Conservation (phyloP, 2,329 filamentous ascomycete species). For the Aspergillus persii region DNA sequence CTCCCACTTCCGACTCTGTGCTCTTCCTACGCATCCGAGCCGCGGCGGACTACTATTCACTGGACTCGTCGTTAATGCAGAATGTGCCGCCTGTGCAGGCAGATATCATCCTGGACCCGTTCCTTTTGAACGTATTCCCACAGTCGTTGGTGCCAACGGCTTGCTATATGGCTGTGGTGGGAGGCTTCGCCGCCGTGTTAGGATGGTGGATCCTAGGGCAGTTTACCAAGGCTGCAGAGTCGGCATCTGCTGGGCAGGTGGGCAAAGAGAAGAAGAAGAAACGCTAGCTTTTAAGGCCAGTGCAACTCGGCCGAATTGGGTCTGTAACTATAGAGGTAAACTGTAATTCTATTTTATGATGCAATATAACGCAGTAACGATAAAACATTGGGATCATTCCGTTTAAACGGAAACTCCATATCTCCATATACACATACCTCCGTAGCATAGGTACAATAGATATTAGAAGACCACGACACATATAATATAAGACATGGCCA, state of each 20-base stretch:
- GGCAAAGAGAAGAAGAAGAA: conserved; percentile 17
- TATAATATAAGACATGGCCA: background rate
- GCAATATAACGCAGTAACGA: background rate
- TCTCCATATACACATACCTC: background rate
- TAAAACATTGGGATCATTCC: background rate
- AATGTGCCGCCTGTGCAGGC: conserved; percentile 69
- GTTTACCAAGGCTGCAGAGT: conserved; percentile 23
- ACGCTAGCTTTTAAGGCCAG: conserved; percentile 1
- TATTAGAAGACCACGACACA: background rate
- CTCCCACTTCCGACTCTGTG: conserved; percentile 46
- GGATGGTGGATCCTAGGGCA: conserved; percentile 26
- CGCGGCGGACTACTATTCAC: conserved; percentile 81
- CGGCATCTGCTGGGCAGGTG: background rate
- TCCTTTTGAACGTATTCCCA: conserved; percentile 74
- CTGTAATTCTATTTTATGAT: background rate
- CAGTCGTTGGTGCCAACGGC: conserved; percentile 71
- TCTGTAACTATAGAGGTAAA: background rate
- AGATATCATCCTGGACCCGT: conserved; percentile 85
- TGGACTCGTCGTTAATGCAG: conserved; percentile 71
- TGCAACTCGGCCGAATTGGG: background rate
- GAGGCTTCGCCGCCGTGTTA: conserved; percentile 51
- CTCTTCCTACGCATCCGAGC: conserved; percentile 73
- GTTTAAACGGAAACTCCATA: background rate
- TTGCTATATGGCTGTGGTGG: conserved; percentile 64
- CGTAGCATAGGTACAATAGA: background rate